Evolutionary conservation across 225 moss, liverwort and hornwort genomes (phyloP).

Genomic region (Physcomitrellopsis africana): DNA sequence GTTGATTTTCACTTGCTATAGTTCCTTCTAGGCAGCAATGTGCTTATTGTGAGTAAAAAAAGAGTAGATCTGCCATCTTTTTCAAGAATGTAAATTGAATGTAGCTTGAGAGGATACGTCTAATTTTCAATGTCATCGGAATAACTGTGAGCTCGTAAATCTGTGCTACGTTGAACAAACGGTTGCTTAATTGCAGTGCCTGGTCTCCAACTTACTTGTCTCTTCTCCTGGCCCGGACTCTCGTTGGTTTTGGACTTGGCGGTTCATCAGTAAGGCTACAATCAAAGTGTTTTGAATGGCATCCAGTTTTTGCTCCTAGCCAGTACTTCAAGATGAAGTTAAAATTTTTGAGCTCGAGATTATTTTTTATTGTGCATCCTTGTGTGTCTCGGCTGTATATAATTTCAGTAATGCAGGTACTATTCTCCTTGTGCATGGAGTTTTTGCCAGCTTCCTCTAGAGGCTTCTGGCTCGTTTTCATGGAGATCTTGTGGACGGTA

Average conservation of each 20-base stretch:
- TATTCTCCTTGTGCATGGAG: slow-evolving; percentile 92
- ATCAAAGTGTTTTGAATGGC: background rate
- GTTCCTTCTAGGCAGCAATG: background rate
- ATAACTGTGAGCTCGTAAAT: background rate
- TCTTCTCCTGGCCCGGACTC: slow-evolving; percentile 71
- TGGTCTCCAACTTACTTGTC: slow-evolving; percentile 89
- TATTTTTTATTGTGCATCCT: slow-evolving; percentile 1
- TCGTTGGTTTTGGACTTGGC: slow-evolving; percentile 95
- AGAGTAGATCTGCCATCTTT: too few species aligned
- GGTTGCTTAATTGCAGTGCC: slow-evolving; percentile 57
- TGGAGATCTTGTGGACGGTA: slow-evolving; percentile 97
- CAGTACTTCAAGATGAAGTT: background rate
- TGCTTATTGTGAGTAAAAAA: background rate
- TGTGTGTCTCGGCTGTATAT: background rate
- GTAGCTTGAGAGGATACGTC: background rate
- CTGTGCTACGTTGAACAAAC: slow-evolving; percentile 1
- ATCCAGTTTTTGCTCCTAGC: background rate
- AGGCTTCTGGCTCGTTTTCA: slow-evolving; percentile 98
- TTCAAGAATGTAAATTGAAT: background rate
- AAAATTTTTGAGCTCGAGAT: background rate
- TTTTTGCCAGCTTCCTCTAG: slow-evolving; percentile 82
- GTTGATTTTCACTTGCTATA: slow-evolving; percentile 2
- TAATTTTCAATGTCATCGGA: background rate
- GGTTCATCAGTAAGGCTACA: slow-evolving; percentile 76
- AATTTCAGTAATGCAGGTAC: slow-evolving; percentile 60